Evolutionary conservation across 2,329 filamentous ascomycete genomes (phyloP).

Genomic region (Clarireedia sp.): DNA sequence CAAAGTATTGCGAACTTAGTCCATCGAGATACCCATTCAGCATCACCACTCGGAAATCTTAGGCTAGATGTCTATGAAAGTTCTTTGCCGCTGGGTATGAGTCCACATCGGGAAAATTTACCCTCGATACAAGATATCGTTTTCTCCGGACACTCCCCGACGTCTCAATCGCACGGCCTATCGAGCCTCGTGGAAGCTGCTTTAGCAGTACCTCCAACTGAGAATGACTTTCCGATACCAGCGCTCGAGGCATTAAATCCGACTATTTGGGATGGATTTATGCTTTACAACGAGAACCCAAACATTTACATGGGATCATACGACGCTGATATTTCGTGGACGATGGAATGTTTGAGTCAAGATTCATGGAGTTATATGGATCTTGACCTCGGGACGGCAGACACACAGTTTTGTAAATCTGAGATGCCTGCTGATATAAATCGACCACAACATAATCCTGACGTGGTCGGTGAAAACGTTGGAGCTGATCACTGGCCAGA

Average conservation of each 20-base stretch:
- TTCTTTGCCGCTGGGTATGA: not conserved
- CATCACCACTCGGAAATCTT: not conserved
- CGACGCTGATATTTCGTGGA: conserved; percentile 27
- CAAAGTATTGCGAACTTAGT: conserved; percentile 7
- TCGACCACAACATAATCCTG: conserved; percentile 12
- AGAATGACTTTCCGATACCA: conserved; percentile 10
- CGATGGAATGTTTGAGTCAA: conserved; percentile 16
- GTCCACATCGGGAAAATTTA: not conserved
- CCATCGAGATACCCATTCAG: conserved; percentile 10
- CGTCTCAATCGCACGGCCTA: conserved; percentile 18
- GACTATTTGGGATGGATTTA: conserved; percentile 23
- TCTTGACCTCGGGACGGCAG: not conserved
- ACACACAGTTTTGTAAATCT: not conserved
- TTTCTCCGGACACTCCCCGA: conserved; percentile 3
- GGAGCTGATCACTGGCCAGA: conserved; percentile 25
- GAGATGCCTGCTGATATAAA: not conserved
- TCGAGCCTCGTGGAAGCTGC: conserved; percentile 27
- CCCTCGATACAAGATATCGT: conserved; percentile 4
- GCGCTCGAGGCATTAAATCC: conserved; percentile 18
- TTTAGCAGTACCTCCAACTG: conserved; percentile 16
- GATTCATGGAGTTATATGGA: conserved; percentile 8
- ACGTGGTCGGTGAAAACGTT: conserved; percentile 21
- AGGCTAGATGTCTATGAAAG: not conserved
- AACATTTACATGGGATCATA: conserved; percentile 25
- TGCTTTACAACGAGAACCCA: conserved; percentile 19